phyloP scores from a whole-genome alignment of 169 alveolate species.

The Plasmodium gallinaceum region DNA sequence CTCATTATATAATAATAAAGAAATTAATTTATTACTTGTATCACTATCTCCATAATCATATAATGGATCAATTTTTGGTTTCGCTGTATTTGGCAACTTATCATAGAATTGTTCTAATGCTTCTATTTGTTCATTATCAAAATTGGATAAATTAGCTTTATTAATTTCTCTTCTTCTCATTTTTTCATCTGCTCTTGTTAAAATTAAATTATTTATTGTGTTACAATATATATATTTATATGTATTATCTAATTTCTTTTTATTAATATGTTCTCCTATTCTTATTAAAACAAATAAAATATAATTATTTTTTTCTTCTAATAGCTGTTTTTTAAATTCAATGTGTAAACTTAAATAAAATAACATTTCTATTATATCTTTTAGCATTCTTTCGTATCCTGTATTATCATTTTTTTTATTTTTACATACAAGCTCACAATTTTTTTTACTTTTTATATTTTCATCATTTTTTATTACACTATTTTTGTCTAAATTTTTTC shows the following conservation, averaged over 20 bases:
- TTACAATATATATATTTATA: conserved; percentile 67
- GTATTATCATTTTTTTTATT: neutral
- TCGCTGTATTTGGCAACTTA: conserved; percentile 33
- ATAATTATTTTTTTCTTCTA: conserved; percentile 49
- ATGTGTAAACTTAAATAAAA: conserved; percentile 70
- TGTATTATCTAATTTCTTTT: conserved; percentile 61
- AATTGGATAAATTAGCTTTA: conserved; percentile 64
- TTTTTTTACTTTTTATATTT: neutral
- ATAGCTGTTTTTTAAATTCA: conserved; percentile 62
- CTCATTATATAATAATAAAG: conserved; percentile 46
- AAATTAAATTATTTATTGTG: conserved; percentile 51
- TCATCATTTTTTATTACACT: neutral
- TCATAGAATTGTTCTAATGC: conserved; percentile 74
- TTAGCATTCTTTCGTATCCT: conserved; percentile 10
- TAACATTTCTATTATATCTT: conserved; percentile 64
- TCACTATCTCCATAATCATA: conserved; percentile 76
- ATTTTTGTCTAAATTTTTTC: neutral
- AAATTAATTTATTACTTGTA: conserved; percentile 45
- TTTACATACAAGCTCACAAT: conserved; percentile 18
- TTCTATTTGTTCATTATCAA: conserved; percentile 72
- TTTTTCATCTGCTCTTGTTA: conserved; percentile 69
- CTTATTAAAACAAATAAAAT: conserved; percentile 46
- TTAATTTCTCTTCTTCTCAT: conserved; percentile 66
- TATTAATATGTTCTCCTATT: conserved; percentile 62
- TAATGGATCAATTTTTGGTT: conserved; percentile 46